Evolutionary conservation across 345 rosid genomes (phyloP).

Genomic region (Salix udensis): DNA sequence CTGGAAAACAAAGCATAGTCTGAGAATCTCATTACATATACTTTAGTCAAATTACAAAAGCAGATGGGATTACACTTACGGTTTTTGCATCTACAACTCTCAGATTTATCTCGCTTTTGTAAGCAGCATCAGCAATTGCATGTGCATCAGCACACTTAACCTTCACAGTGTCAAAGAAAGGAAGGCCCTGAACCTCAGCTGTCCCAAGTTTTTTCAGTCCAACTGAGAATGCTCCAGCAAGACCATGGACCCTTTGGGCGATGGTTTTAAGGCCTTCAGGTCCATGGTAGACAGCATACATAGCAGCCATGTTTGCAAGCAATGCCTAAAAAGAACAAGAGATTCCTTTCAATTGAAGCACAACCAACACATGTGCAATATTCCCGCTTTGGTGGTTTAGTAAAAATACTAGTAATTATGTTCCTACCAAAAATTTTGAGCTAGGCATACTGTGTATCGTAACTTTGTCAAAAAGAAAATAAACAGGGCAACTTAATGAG

Average conservation of each 20-base stretch:
- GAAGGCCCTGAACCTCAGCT: conserved; percentile 75
- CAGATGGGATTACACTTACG: conserved; percentile 44
- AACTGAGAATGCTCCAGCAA: conserved; percentile 76
- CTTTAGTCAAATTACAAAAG: conserved; percentile 2
- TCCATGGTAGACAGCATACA: conserved; percentile 98
- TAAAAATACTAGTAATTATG: background rate
- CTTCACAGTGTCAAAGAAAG: conserved; percentile 95
- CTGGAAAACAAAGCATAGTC: conserved; percentile 40
- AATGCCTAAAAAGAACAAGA: conserved; percentile 57
- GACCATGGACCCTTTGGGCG: conserved; percentile 87
- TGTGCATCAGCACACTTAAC: conserved; percentile 74
- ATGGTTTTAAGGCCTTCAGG: conserved; percentile 84
- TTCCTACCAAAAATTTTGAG: background rate
- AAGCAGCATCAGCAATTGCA: conserved; percentile 74
- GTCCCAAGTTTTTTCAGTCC: conserved; percentile 91
- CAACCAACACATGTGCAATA: conserved; percentile 4
- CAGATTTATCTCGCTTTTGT: conserved; percentile 68
- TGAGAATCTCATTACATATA: conserved; percentile 9
- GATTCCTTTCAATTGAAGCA: conserved; percentile 11
- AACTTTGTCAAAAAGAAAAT: background rate
- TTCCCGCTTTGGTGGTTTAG: background rate
- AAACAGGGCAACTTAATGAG: background rate
- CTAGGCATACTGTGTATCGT: background rate
- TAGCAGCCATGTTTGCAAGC: conserved; percentile 98
- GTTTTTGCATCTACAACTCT: conserved; percentile 75